These are phyloP conservation scores for Dipteronia dyeriana DNA, from an alignment of 345 rosid species.

Conservation along the genomic window DNA sequence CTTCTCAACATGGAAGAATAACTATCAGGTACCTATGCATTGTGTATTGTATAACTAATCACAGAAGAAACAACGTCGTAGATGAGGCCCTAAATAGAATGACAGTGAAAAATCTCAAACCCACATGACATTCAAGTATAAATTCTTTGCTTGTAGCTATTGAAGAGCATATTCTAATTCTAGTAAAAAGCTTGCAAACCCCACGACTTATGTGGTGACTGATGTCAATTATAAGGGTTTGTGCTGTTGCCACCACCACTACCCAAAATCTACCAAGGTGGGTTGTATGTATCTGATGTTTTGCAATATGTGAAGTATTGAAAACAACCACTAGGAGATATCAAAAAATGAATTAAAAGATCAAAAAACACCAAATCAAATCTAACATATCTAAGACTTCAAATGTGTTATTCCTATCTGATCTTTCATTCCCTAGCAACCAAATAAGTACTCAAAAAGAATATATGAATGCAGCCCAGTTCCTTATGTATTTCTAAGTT, in stretches of 20 bases:
- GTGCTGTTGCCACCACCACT: no score
- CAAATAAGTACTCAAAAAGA: neutral
- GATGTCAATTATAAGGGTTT: neutral
- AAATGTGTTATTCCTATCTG: neutral
- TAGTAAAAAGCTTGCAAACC: neutral
- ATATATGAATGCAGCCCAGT: neutral
- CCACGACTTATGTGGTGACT: neutral
- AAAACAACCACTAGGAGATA: neutral
- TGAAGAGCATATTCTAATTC: neutral
- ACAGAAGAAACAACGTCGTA: neutral
- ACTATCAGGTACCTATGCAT: neutral
- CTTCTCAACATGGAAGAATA: neutral
- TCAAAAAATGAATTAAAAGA: neutral
- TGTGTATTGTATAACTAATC: neutral
- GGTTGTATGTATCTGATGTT: no score
- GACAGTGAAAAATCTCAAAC: neutral
- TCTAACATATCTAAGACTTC: neutral
- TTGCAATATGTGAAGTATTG: no score
- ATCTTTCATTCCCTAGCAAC: slow-evolving; percentile 3
- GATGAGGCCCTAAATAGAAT: neutral
- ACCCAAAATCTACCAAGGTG: no score
- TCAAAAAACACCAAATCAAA: no score
- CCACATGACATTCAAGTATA: neutral
- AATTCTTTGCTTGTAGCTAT: neutral
- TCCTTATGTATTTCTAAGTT: neutral